These are phyloP conservation scores for Neopestalotiopsis sp. DNA, from an alignment of 2,329 filamentous ascomycete species.

Conservation along the genomic window DNA sequence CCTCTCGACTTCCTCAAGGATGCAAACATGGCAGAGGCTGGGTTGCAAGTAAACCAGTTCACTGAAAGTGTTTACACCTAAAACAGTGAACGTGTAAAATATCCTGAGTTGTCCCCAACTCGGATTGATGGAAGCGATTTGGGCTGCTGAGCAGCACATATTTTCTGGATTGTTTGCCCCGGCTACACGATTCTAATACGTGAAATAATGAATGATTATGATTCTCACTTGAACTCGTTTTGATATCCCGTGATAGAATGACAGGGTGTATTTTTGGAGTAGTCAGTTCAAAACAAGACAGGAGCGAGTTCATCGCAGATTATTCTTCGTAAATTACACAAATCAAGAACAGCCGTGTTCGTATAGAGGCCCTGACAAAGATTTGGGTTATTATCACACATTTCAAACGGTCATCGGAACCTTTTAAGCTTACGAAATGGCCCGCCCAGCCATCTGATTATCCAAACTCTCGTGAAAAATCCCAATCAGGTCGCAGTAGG, in stretches of 20 bases:
- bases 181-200: no score
- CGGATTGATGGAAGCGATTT: no score
- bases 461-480: neutral
- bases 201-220: no score
- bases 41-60: conserved; percentile 81
- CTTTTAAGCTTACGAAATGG: neutral
- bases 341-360: neutral
- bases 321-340: neutral
- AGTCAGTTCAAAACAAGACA: neutral
- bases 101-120: no score
- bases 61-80: conserved; percentile 88
- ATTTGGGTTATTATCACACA: neutral
- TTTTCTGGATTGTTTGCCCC: neutral
- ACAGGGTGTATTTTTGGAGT: no score
- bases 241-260: no score
- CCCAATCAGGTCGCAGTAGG: neutral
- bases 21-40: conserved; percentile 87
- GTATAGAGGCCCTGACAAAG: neutral
- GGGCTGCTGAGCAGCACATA: no score
- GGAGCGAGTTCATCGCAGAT: neutral
- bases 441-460: neutral
- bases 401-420: conserved; percentile 2
- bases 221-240: no score
- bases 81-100: neutral
- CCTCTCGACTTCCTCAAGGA: conserved; percentile 86